phyloP scores from a whole-genome alignment of 1,284 basidiomycete genomes.

The Puccinia hordei region DNA sequence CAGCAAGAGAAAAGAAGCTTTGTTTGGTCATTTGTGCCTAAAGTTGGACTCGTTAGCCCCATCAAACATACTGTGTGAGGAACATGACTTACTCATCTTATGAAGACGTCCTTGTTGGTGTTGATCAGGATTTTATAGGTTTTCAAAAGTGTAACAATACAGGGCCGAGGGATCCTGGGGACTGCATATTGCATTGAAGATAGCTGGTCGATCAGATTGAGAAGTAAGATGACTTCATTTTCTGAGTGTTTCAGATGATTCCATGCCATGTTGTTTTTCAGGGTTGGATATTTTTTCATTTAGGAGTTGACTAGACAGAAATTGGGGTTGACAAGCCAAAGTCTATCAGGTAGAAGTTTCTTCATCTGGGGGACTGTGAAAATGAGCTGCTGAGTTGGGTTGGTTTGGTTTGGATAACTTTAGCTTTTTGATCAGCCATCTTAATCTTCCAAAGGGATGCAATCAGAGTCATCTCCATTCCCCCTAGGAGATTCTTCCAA shows the following conservation, averaged over 20 bases:
- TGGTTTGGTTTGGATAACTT: background rate
- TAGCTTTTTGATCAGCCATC: background rate
- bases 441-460: conserved; percentile 10
- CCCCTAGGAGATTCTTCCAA: background rate
- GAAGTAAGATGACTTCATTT: too few species aligned
- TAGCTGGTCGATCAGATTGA: too few species aligned
- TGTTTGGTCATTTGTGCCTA: background rate
- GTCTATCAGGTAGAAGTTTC: too few species aligned
- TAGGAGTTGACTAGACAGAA: too few species aligned
- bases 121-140: background rate
- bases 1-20: background rate
- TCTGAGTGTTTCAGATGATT: too few species aligned
- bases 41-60: too few species aligned
- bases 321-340: too few species aligned
- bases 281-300: too few species aligned
- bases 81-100: background rate
- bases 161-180: background rate
- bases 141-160: background rate
- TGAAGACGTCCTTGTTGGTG: background rate
- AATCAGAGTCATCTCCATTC: background rate
- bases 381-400: background rate
- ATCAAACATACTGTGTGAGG: background rate
- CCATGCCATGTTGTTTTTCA: too few species aligned
- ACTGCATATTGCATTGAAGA: background rate
- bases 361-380: background rate